Conservation (phyloP, 176 grass and related monocot genomes). For the Lolium multiflorum region DNA sequence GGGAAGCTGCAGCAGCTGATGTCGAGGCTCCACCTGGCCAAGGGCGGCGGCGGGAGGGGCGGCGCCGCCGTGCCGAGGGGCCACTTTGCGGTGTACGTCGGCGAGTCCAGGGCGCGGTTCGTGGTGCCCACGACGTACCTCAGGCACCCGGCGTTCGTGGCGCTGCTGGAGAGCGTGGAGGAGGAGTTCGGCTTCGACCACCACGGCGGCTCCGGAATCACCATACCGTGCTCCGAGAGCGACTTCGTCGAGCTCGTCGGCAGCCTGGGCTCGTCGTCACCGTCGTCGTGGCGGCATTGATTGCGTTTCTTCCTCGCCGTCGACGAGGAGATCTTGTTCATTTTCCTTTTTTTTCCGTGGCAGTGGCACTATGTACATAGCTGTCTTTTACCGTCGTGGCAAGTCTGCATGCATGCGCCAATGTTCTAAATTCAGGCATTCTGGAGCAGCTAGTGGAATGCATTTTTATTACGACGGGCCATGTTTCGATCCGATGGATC, state of each 20-base stretch:
- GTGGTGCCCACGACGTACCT: conserved; percentile 59
- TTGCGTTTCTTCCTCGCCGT: background rate
- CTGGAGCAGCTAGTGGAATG: no score
- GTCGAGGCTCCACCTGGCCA: conserved; percentile 43
- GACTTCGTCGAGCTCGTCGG: conserved; percentile 47
- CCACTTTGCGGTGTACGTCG: conserved; percentile 63
- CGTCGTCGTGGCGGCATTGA: conserved; percentile 17
- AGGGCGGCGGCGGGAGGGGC: background rate
- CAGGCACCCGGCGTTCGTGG: conserved; percentile 57
- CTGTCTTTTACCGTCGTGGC: background rate
- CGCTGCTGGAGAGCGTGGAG: conserved; percentile 57
- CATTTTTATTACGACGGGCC: no score
- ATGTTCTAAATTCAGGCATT: no score
- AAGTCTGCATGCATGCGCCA: background rate
- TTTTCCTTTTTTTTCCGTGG: background rate
- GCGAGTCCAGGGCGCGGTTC: conserved; percentile 49
- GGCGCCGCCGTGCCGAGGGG: conserved; percentile 45
- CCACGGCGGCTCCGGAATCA: conserved; percentile 41
- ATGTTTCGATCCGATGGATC: no score
- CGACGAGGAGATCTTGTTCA: background rate
- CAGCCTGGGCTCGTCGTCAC: background rate
- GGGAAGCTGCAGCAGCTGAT: conserved; percentile 58
- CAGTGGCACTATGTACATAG: background rate
- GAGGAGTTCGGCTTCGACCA: conserved; percentile 68
- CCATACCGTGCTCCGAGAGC: conserved; percentile 49